Evolutionary conservation across 208 protist genomes (phyloP), one percentile per base, ranked within the genome.

Genomic region (Crithidia brevicula): DNA sequence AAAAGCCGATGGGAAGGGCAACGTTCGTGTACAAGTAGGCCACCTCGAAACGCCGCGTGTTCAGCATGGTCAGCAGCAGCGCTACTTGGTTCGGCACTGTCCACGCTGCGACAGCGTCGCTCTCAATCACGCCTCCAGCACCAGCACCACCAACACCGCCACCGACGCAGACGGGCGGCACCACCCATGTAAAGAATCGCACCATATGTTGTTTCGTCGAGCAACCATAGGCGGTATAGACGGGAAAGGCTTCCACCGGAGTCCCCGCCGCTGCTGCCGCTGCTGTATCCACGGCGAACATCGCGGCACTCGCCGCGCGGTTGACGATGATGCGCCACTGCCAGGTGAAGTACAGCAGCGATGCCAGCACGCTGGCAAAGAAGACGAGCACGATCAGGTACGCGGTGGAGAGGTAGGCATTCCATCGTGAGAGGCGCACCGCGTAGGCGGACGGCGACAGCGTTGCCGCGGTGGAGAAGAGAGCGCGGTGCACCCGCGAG

Each of bases 21-120:
- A 72, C 16, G 30, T 30, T 72, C 8, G 46, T 56, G 72, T 78
- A 78, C 18, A 70, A 9, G 52, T 67, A 78, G 34, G 72, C 65
- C 49, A 72, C 33, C 22, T 53, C 16, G 27, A 65, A 68, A 20
- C 25, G 16, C 2, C 52, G 40, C 51, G 49, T 22, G n/a, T 51
- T 60, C 15, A 78, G 50, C 51, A 67, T 33, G 8, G 72, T 60
- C 38, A 78, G 60, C 36, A 78, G 53, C 23, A 78, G 33, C 7
- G 51, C 64, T 22, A 67, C 57, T 33, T 59, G 67, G 11, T 50
- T 72, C 36, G 46, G 7, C 47, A n/a, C 31, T 4, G 45, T 49
- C 67, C 67, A 72, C 27, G 5, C 50, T n/a, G 28, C 53, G 25
- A 27, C 31, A 25, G n/a, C 18, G 11, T 22, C 23, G n/a, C n/a